Evolutionary conservation across 768 basidiomycete species (phyloP).

Genomic region (Epithele typhae): DNA sequence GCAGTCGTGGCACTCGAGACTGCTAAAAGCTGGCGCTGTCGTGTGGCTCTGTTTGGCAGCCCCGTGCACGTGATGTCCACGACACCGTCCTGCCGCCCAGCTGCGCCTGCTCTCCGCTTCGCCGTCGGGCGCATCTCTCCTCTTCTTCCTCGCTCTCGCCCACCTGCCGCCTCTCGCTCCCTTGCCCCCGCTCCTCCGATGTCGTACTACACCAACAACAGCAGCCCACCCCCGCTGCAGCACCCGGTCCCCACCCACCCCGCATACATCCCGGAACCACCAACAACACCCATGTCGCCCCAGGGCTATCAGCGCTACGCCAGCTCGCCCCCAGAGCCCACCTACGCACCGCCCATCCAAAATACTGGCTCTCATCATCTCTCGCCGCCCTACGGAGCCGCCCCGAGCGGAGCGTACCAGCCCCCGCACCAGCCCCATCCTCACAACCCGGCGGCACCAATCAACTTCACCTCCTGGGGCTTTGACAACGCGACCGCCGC

Average conservation of each 20-base stretch:
- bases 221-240: conserved; percentile 75
- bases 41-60: conserved; percentile 5
- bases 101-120: not conserved
- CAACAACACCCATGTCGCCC: conserved; percentile 69
- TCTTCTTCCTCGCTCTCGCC: no score
- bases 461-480: conserved; percentile 71
- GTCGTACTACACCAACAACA: conserved; percentile 37
- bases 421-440: conserved; percentile 29
- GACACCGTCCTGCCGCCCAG: not conserved
- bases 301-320: conserved; percentile 72
- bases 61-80: conserved; percentile 11
- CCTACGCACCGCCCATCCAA: conserved; percentile 27
- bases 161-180: not conserved
- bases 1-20: conserved; percentile 14
- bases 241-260: conserved; percentile 90
- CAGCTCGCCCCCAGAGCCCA: conserved; percentile 47
- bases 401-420: conserved; percentile 24
- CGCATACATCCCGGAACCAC: conserved; percentile 79
- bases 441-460: conserved; percentile 32
- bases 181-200: conserved; percentile 2
- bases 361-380: conserved; percentile 8
- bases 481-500: conserved; percentile 92
- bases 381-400: conserved; percentile 13
- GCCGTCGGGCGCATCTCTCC: not conserved
- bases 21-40: conserved; percentile 4